Conservation (phyloP, 176 grass and related monocot species). For the Microstegium vimineum region DNA sequence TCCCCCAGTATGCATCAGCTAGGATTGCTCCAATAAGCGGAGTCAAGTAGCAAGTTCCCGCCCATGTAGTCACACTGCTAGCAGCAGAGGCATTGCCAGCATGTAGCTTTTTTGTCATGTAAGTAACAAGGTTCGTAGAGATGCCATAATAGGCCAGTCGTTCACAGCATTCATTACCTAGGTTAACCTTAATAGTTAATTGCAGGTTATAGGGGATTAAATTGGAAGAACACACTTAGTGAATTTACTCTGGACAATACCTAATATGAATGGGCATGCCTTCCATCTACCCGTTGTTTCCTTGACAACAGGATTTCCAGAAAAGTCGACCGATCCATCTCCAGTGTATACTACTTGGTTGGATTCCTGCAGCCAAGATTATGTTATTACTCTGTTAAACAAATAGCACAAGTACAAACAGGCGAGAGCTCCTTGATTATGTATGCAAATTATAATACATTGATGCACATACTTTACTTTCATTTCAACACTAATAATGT, state of each 20-base stretch:
- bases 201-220: neutral
- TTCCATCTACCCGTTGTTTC: slow-evolving; percentile 76
- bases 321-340: slow-evolving; percentile 77
- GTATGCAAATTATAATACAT: neutral
- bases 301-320: slow-evolving; percentile 67
- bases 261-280: slow-evolving; percentile 91
- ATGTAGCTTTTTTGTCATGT: slow-evolving; percentile 80
- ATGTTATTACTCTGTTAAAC: neutral
- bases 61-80: slow-evolving; percentile 78
- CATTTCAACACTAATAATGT: neutral
- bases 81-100: slow-evolving; percentile 79
- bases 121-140: slow-evolving; percentile 78
- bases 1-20: slow-evolving; percentile 91
- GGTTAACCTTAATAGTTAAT: neutral
- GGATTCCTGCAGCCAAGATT: slow-evolving; percentile 35
- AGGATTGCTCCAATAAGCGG: slow-evolving; percentile 81
- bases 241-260: slow-evolving; percentile 18
- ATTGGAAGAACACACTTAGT: neutral
- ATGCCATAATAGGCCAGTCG: slow-evolving; percentile 86
- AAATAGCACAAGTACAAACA: neutral
- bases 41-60: slow-evolving; percentile 78
- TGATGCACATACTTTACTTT: neutral
- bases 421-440: neutral
- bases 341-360: slow-evolving; percentile 59
- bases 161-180: slow-evolving; percentile 90